These are phyloP conservation scores for Picea engelmannii DNA, from an alignment of 83 land plant species.

Conservation along the genomic window DNA sequence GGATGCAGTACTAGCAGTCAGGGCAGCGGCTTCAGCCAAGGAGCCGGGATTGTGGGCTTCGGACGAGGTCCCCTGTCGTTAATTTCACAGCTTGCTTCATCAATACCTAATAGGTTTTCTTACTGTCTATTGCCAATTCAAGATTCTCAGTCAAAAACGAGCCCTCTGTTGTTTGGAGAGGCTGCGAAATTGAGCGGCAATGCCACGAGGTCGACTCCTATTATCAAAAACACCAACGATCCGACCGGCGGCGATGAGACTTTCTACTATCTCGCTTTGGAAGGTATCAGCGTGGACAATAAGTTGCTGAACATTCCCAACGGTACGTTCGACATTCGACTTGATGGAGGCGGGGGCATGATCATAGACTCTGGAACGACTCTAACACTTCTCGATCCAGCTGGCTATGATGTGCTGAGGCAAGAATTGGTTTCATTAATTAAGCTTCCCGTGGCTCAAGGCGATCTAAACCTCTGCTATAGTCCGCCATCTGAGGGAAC, in stretches of 20 bases:
- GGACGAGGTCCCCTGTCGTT: conserved; percentile 15
- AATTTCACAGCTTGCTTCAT: background rate
- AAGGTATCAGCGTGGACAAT: background rate
- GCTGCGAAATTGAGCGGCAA: background rate
- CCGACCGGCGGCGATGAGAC: too few species aligned
- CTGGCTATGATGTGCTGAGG: too few species aligned
- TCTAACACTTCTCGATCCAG: too few species aligned
- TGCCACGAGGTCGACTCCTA: background rate
- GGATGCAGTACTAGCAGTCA: conserved; percentile 41
- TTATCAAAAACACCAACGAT: background rate
- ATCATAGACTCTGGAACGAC: too few species aligned
- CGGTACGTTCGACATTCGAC: background rate
- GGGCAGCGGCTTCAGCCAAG: background rate
- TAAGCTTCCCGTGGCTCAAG: too few species aligned
- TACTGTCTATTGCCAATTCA: background rate
- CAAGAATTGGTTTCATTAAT: too few species aligned
- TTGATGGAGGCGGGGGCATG: too few species aligned
- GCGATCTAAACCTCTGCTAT: too few species aligned
- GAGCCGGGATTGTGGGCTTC: conserved; percentile 52
- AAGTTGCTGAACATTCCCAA: background rate
- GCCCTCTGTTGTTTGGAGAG: background rate
- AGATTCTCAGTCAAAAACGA: background rate
- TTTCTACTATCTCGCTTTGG: background rate
- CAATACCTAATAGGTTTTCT: background rate
- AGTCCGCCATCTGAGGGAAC: too few species aligned